A percentile compares a stretch with the other conserved stretches of the same genome.
Conservation (phyloP, 768 basidiomycete species). For the Boletus reticulatus region DNA sequence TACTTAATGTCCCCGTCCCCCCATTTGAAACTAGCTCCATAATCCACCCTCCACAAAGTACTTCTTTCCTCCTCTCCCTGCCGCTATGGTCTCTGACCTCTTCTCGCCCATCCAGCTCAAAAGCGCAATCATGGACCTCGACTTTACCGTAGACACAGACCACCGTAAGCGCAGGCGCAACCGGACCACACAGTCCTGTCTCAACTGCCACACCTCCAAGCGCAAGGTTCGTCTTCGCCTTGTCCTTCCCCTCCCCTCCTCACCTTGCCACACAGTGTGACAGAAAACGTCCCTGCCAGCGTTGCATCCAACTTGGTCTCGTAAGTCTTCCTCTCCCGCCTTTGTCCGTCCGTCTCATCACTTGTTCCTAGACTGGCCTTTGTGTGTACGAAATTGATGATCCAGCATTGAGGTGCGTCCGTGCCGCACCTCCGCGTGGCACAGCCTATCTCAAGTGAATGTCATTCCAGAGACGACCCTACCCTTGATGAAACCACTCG, state of each 20-base stretch:
- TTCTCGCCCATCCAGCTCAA: constrained; percentile 62
- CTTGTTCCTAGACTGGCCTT: constrained; percentile 67
- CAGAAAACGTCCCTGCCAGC: constrained; percentile 85
- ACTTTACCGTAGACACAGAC: constrained; percentile 69
- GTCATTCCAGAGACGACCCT: constrained; percentile 68
- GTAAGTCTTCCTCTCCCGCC: constrained; percentile 38
- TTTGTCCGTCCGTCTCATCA: constrained; percentile 2
- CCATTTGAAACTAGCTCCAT: constrained; percentile 40
- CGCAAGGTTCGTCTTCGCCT: constrained; percentile 60
- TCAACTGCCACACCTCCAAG: constrained; percentile 93
- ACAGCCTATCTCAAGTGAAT: not conserved
- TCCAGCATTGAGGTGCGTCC: constrained; percentile 66
- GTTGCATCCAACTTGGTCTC: constrained; percentile 87
- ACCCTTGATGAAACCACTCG: constrained; percentile 84
- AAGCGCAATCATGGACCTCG: constrained; percentile 76
- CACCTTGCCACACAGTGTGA: constrained; percentile 55
- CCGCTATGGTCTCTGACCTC: constrained; percentile 53
- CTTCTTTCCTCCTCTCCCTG: constrained; percentile 33
- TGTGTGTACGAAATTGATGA: constrained; percentile 96
- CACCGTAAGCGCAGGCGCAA: constrained; percentile 86
- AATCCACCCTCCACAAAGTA: constrained; percentile 47
- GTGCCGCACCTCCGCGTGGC: not conserved
- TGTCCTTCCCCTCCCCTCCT: not conserved
- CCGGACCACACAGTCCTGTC: constrained; percentile 83
- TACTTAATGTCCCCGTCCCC: constrained; percentile 60